Evolutionary conservation across 495 filamentous ascomycete species (phyloP).

Genomic region (Aspergillus cristatus): DNA sequence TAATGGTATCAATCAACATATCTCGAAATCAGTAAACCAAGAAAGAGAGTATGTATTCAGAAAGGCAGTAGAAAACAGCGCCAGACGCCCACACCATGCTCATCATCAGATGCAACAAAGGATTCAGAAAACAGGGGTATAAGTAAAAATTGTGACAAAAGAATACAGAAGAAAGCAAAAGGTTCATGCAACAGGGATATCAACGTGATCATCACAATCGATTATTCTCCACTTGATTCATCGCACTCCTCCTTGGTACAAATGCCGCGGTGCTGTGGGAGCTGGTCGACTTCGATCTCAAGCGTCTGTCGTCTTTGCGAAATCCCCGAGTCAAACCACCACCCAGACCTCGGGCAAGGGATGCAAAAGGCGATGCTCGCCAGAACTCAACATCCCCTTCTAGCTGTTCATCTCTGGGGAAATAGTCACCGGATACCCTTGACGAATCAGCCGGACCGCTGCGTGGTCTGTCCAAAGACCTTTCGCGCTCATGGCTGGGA

Average conservation of each 20-base stretch:
- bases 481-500: slow-evolving; percentile 15
- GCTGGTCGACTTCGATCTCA: slow-evolving; percentile 7
- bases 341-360: slow-evolving; percentile 37
- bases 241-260: slow-evolving; percentile 14
- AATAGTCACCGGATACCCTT: slow-evolving; percentile 3
- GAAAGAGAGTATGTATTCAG: too few relatives aligned
- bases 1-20: too few relatives aligned
- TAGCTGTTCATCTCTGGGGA: slow-evolving; percentile 12
- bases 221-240: slow-evolving; percentile 16
- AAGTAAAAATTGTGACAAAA: too few relatives aligned
- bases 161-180: too few relatives aligned
- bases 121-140: too few relatives aligned
- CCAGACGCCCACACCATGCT: too few relatives aligned
- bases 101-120: too few relatives aligned
- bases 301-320: slow-evolving; percentile 19
- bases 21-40: too few relatives aligned
- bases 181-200: too few relatives aligned
- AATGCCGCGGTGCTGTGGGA: background rate
- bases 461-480: slow-evolving; percentile 14
- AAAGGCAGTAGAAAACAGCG: too few relatives aligned
- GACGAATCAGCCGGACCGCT: slow-evolving; percentile 7
- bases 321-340: slow-evolving; percentile 34
- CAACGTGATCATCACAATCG: too few relatives aligned
- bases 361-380: slow-evolving; percentile 38
- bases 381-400: slow-evolving; percentile 32